phyloP scores from a whole-genome alignment of 1,284 basidiomycete species.

The Microbotryum saponariae region DNA sequence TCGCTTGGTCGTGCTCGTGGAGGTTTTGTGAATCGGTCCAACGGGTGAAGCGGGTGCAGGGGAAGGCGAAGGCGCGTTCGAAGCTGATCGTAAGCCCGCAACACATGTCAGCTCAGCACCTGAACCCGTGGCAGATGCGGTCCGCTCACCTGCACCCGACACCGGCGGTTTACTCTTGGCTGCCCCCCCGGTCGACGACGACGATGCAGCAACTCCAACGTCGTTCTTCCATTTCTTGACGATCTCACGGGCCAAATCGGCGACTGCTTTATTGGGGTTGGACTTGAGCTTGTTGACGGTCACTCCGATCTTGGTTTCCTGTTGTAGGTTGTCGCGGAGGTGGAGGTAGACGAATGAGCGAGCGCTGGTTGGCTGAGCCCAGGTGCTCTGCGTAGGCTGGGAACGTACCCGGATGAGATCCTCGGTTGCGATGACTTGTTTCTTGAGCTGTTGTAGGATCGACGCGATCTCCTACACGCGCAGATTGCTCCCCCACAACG shows the following conservation, averaged over 20 bases:
- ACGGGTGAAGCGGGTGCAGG: constrained; percentile 6
- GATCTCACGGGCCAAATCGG: constrained; percentile 81
- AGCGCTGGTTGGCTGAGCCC: neutral
- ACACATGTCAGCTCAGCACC: neutral
- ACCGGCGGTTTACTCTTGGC: neutral
- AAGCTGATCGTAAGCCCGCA: neutral
- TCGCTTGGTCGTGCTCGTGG: constrained; percentile 3
- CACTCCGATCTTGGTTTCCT: constrained; percentile 86
- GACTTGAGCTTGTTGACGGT: constrained; percentile 84
- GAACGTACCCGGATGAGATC: constrained; percentile 67
- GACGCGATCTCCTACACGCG: constrained; percentile 58
- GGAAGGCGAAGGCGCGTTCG: constrained; percentile 15
- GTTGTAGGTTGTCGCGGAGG: constrained; percentile 5
- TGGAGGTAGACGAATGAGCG: neutral
- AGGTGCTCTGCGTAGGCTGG: constrained; percentile 18
- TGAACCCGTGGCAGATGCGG: neutral
- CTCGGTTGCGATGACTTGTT: constrained; percentile 73
- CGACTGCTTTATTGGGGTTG: constrained; percentile 61
- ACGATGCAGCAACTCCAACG: constrained; percentile 15
- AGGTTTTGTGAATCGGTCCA: constrained; percentile 8
- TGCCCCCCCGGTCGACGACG: neutral
- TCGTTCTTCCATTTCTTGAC: constrained; percentile 56
- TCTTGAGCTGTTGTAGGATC: constrained; percentile 66
- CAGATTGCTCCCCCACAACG: neutral
- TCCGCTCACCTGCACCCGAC: too few relatives aligned